Conservation (phyloP, 2,329 filamentous ascomycete genomes). For the Trichoderma afroharzianum region DNA sequence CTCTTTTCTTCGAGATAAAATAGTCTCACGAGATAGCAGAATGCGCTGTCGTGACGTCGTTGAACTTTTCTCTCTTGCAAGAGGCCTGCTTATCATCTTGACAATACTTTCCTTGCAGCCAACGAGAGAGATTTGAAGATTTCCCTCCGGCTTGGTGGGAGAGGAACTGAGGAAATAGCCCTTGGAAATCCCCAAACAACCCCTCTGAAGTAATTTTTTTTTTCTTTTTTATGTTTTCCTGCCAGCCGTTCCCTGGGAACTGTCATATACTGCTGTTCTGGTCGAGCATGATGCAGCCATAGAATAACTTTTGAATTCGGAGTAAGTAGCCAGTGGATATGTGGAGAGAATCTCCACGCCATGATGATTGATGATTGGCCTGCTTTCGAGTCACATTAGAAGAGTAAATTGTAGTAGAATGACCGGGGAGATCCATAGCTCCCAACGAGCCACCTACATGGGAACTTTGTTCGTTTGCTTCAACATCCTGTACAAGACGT, state of each 20-base stretch:
- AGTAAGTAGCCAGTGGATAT: too few species aligned
- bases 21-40: background rate
- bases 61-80: background rate
- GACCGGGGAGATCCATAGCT: background rate
- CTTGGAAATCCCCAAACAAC: background rate
- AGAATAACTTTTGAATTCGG: too few species aligned
- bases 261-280: too few species aligned
- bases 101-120: too few species aligned
- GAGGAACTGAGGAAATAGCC: too few species aligned
- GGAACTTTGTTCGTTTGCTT: background rate
- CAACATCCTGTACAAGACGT: background rate
- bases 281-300: too few species aligned
- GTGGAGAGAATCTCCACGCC: too few species aligned
- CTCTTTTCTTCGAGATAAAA: background rate
- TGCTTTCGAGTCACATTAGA: background rate
- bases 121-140: too few species aligned
- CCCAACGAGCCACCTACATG: background rate
- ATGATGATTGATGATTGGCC: background rate
- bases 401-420: background rate
- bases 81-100: background rate
- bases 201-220: background rate
- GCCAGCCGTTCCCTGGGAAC: too few species aligned
- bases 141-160: too few species aligned
- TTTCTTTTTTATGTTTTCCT: too few species aligned
- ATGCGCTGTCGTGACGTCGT: background rate